Base-by-base conservation (phyloP, 2,329 filamentous ascomycete species). In the Fusarium humuli region DNA sequence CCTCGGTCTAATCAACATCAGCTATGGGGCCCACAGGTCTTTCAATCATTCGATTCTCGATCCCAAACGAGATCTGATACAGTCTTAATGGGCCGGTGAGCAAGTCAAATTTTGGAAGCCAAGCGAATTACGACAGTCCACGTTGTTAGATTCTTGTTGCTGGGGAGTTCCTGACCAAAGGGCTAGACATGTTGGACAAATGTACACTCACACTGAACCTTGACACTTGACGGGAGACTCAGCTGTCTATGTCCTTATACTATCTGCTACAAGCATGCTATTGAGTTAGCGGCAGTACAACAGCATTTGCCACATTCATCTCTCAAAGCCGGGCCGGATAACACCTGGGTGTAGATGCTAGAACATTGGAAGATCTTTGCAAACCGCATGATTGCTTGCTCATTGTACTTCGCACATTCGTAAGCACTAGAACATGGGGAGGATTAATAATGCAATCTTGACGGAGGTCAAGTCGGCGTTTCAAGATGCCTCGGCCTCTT, bases 81-180 rank as follows among this genome's bases (percentile, higher is more conserved):
- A n/a, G 34, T 37, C 0, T n/a, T 4, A 1, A 10, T 37, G 34
- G 18, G 9, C 0, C 34, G 18, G 10, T 10, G 18, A 37, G 1
- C 5, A 11, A 37, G 34, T 7, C 6, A 7, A 37, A n/a, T 12
- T 2, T n/a, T 37, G 10, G 6, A 37, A 4, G 18, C 7, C 6
- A 37, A 7, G 12, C 34, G 18, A 7, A n/a, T n/a, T 6, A 7
- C 10, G 7, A 10, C 18, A n/a, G 3, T 37, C 6, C 34, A n/a
- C 10, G 34, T 6, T n/a, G 18, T 37, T 37, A 10, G 34, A n/a
- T 7, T 6, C 18, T n/a, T 6, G 18, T 37, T 37, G 34, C 10
- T 37, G 34, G 18, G 10, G 18, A 37, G 34, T 12, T 12, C 4
- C 4, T 37, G 18, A 37, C 10, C 34, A n/a, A n/a, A n/a, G 34